Conservation (phyloP, 768 basidiomycete genomes). For the Lentinus tigrinus region DNA sequence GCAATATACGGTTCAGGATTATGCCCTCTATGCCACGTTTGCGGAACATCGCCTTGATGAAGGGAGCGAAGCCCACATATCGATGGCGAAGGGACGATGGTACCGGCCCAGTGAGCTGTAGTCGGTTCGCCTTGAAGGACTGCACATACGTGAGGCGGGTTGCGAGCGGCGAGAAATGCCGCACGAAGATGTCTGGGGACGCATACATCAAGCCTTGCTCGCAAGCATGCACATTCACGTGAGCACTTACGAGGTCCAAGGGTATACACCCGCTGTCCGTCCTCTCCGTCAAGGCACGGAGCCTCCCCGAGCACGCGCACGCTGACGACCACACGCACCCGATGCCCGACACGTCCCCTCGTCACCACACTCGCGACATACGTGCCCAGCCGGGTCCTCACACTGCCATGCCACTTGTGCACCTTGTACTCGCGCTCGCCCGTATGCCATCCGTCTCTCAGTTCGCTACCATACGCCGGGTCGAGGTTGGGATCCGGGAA, state of each 20-base stretch:
- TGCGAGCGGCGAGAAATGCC: constrained; percentile 42
- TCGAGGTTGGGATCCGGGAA: constrained; percentile 16
- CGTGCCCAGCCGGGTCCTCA: constrained; percentile 27
- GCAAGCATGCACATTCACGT: too few species aligned
- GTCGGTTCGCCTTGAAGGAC: constrained; percentile 44
- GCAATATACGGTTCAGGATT: constrained; percentile 37
- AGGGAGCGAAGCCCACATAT: constrained; percentile 39
- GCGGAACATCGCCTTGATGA: constrained; percentile 43
- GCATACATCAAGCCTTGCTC: too few species aligned
- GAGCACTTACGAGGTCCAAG: constrained; percentile 40
- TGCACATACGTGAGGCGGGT: constrained; percentile 21
- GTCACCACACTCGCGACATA: constrained; percentile 28
- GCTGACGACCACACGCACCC: constrained; percentile 27
- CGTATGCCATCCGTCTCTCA: constrained; percentile 27
- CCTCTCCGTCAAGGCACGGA: constrained; percentile 18
- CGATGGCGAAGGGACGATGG: constrained; percentile 36
- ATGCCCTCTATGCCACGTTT: constrained; percentile 37
- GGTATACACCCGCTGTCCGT: constrained; percentile 37
- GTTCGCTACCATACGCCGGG: constrained; percentile 5
- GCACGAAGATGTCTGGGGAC: constrained; percentile 29
- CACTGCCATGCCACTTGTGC: constrained; percentile 31
- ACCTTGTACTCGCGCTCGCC: constrained; percentile 32
- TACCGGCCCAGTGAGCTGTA: constrained; percentile 45
- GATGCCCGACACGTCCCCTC: constrained; percentile 27
- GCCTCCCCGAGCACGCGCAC: constrained; percentile 34